These are phyloP conservation scores for Taiozyma sp. DNA, from an alignment of 1,139 yeast species.

Conservation along the genomic window DNA sequence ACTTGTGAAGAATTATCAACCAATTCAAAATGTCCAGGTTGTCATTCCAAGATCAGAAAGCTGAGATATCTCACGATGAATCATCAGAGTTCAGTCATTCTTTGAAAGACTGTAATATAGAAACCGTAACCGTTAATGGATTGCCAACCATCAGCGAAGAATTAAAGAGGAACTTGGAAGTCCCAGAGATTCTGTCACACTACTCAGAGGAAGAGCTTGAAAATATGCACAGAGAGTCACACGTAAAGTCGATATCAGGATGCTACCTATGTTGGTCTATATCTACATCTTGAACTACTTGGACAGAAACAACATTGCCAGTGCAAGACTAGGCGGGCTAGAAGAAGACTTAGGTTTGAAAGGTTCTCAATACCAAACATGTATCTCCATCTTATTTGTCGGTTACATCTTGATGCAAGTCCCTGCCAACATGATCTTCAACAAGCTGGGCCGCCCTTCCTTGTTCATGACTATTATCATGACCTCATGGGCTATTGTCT, in stretches of 20 bases:
- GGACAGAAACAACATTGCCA: constrained; percentile 58
- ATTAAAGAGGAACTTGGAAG: constrained; percentile 1
- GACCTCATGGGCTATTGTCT: too few species aligned
- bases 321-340: constrained; percentile 55
- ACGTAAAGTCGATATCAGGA: constrained; percentile 44
- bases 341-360: constrained; percentile 47
- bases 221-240: not conserved
- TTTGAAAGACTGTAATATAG: not conserved
- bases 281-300: constrained; percentile 56
- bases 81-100: not conserved
- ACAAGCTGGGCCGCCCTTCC: constrained; percentile 44
- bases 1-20: not conserved
- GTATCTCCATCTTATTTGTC: constrained; percentile 53
- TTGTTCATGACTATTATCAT: constrained; percentile 42
- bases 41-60: not conserved
- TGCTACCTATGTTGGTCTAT: constrained; percentile 51
- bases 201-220: constrained; percentile 3
- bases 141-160: constrained; percentile 3
- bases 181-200: constrained; percentile 1
- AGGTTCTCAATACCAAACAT: constrained; percentile 50
- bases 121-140: constrained; percentile 3
- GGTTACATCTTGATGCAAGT: constrained; percentile 60
- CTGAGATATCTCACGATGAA: not conserved
- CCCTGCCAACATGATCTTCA: constrained; percentile 45
- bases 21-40: not conserved